These are phyloP conservation scores for Pulveroboletus sp. DNA, from an alignment of 768 basidiomycete species.

Conservation along the genomic window DNA sequence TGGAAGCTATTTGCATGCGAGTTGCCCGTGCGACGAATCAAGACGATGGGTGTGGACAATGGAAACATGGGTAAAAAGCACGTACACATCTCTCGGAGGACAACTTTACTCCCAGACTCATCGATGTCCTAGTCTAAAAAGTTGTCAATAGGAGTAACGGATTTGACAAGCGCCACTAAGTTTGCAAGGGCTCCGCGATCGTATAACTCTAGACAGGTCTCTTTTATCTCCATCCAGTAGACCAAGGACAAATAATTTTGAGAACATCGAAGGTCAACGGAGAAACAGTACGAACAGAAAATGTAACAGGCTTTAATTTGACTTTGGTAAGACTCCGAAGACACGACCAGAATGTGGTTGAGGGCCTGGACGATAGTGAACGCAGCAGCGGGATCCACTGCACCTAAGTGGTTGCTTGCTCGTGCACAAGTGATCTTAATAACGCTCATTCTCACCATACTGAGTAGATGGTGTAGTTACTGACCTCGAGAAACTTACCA, in stretches of 20 bases:
- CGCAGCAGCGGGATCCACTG: slow-evolving; percentile 42
- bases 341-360: slow-evolving; percentile 50
- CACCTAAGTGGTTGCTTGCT: slow-evolving; percentile 25
- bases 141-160: slow-evolving; percentile 48
- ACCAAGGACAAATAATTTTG: slow-evolving; percentile 33
- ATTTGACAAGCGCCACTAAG: slow-evolving; percentile 47
- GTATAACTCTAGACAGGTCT: slow-evolving; percentile 55
- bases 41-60: background rate
- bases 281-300: slow-evolving; percentile 47
- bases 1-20: slow-evolving; percentile 67
- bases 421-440: slow-evolving; percentile 58
- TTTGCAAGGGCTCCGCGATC: slow-evolving; percentile 64
- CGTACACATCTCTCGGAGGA: slow-evolving; percentile 57
- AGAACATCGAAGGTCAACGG: background rate
- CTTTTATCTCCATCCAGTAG: slow-evolving; percentile 68
- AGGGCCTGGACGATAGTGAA: slow-evolving; percentile 67
- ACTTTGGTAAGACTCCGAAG: slow-evolving; percentile 37
- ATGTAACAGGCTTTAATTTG: slow-evolving; percentile 72
- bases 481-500: slow-evolving; percentile 41
- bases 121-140: slow-evolving; percentile 59
- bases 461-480: background rate
- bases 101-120: slow-evolving; percentile 51
- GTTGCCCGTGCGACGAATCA: slow-evolving; percentile 45
- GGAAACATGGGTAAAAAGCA: background rate
- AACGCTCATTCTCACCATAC: slow-evolving; percentile 36